Base-by-base conservation (phyloP, 768 basidiomycete species). In the Leccinum imitatum region DNA sequence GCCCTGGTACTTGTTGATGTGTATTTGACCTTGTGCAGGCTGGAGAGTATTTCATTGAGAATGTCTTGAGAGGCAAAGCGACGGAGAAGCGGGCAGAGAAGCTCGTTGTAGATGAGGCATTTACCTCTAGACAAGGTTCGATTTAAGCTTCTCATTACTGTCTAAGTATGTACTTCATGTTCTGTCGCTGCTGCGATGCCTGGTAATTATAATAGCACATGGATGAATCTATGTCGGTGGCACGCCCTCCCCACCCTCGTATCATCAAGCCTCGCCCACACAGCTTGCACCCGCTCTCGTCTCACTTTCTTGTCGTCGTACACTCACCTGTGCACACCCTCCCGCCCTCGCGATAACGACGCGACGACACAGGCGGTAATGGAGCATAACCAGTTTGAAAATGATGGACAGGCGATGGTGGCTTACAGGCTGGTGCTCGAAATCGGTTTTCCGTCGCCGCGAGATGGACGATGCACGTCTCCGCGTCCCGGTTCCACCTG, bases 41-140 rank as follows among this genome's bases (percentile, higher is more conserved):
- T n/a, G 95, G 95, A 25, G 95, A 98, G 71, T 96, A 85, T 72
- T 98, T 89, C 76, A 92, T 98, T 41, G 93, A 95, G 75, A 96
- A 95, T 67, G 89, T 96, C 4, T 75, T 94, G 60, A 84, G 82
- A 62, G 84, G 84, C 11, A 89, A 86, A 69, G 80, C 74, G 5
- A 68, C 64, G 10, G 77, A 82, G 65, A 82, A 76, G 61, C 76
- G 74, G 62, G 61, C 77, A 4, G 69, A 72, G 60, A 71, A 65
- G 8, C 65, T 80, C 14, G 56, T 77, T 21, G 63, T 70, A 4
- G 64, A 72, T 53, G 65, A 67, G 30, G 41, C 23, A n/a, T 50
- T 23, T 5, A 48, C 56, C 19, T 37, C 56, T 35, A 64, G 25
- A 31, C 65, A 48, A 48, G 48, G 39, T 47, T 21, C 50, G 30